Evolutionary conservation across 2,329 filamentous ascomycete genomes (phyloP), one percentile per base, ranked within the genome.

Genomic region (Hyphodiscus sp.): DNA sequence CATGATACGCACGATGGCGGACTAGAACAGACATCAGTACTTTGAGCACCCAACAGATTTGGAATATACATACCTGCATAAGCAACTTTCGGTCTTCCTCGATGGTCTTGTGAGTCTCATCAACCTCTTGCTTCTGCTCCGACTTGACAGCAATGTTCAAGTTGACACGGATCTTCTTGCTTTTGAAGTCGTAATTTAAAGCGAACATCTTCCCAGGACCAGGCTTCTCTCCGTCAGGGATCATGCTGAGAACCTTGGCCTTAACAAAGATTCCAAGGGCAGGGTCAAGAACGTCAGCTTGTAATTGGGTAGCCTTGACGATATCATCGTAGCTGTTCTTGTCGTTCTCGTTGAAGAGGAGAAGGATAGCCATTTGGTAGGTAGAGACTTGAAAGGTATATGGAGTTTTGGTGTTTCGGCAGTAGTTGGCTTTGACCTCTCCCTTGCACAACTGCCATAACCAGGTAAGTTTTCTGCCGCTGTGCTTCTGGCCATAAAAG

Each of bases 1-100:
- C 94, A 99, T 99, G 76, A 99, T 96, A 67, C 94, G 89, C 53
- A 99, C 94, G 70, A 99, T 97, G 20, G 92, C 91, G 58, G 94
- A 97, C 92, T 99, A 61, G 52, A 49, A 58, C 44, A 15, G 20
- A 49, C 41, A 59, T 73, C 68, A 73, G 58, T 55, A 53, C 58
- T 43, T 43, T 53, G 60, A 30, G 53, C 41, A 45, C 2, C 18
- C 20, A 43, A 45, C 11, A 29, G 8, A 41, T 44, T 18, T 52
- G 6, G 8, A 43, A 6, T 52, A 50, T 60, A 78, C 86, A 71
- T 80, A 96, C 92, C 85, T 99, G 94, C 69, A 97, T 87, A 55
- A 99, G 81, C 57, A 99, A 78, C 74, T 97, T 97, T 58, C 94
- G 83, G 70, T 99, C 94, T 73, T 99, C 94, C 75, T 99, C 94